These are phyloP conservation scores for Aspergillus awamori DNA, from an alignment of 2,329 filamentous ascomycete species.

Conservation along the genomic window DNA sequence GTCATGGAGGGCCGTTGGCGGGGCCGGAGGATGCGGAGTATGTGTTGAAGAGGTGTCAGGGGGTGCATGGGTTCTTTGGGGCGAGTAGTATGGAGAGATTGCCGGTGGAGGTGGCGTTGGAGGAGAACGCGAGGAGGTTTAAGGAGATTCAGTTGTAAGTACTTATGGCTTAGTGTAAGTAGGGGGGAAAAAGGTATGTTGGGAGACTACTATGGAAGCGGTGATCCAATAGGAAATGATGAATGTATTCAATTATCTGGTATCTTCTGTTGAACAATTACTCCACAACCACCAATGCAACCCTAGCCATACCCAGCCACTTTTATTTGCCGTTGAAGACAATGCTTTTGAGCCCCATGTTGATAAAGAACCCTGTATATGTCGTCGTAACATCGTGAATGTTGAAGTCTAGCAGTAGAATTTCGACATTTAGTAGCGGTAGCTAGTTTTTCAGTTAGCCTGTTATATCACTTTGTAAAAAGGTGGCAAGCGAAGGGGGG, in stretches of 20 bases:
- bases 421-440: slow-evolving; percentile 66
- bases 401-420: slow-evolving; percentile 52
- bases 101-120: slow-evolving; percentile 69
- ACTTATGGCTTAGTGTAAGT: neutral
- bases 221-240: no score
- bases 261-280: slow-evolving; percentile 41
- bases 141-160: slow-evolving; percentile 45
- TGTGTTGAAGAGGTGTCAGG: slow-evolving; percentile 61
- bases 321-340: slow-evolving; percentile 65
- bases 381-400: slow-evolving; percentile 63
- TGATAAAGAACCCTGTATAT: slow-evolving; percentile 49
- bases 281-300: neutral
- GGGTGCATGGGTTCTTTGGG: slow-evolving; percentile 72
- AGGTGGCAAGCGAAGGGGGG: no score
- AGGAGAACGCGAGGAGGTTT: slow-evolving; percentile 58
- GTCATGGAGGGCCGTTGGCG: slow-evolving; percentile 71
- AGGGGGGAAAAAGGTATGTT: no score
- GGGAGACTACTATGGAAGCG: no score
- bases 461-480: neutral
- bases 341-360: slow-evolving; percentile 53
- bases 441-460: slow-evolving; percentile 35
- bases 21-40: slow-evolving; percentile 65
- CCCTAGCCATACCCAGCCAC: slow-evolving; percentile 32
- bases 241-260: neutral
- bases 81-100: slow-evolving; percentile 70